Evolutionary conservation across 2,329 filamentous ascomycete genomes (phyloP), one percentile per base, ranked within the genome.

Genomic region (Trichoderma polysporum): DNA sequence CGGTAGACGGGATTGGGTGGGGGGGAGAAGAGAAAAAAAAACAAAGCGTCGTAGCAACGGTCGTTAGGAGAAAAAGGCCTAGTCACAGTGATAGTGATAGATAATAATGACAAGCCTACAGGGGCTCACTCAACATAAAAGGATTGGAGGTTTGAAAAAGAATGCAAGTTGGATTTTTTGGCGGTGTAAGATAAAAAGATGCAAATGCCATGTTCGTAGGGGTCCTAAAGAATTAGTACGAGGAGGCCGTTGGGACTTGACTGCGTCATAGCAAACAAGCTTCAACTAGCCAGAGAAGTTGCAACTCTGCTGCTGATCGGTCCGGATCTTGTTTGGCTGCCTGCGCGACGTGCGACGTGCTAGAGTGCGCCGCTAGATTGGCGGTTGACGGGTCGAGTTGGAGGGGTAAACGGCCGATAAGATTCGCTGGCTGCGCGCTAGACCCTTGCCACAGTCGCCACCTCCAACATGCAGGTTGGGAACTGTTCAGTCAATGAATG

Each of bases 181-280:
- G n/a, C 8, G 60, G 19, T 63, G 33, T 25, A 45, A 33, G 49
- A 31, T 31, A 19, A 22, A 15, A 47, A 59, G 17, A 17, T 37
- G 33, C 53, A 39, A 39, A 39, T 37, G 22, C 35, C n/a, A 19
- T 45, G 33, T 27, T 29, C 35, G 17, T 52, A 39, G 17, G 58
- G 31, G 58, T 39, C 39, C 35, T 37, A 31, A 52, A 31, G 25
- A 27, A 61, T 39, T 19, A n/a, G 27, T 19, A 9, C 19, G 9
- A 22, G 41, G n/a, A 19, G 41, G 10, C 13, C 15, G 52, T 35
- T 37, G 27, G 56, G 49, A 54, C 50, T 47, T 10, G 17, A 25
- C 50, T 64, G 60, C 60, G 66, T 68, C 66, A 68, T 67, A 56
- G 41, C 58, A 65, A 65, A 65, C 62, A 65, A 58, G 53, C 47